phyloP scores from a whole-genome alignment of 306 rosid genomes.

The Rosa chinensis region DNA sequence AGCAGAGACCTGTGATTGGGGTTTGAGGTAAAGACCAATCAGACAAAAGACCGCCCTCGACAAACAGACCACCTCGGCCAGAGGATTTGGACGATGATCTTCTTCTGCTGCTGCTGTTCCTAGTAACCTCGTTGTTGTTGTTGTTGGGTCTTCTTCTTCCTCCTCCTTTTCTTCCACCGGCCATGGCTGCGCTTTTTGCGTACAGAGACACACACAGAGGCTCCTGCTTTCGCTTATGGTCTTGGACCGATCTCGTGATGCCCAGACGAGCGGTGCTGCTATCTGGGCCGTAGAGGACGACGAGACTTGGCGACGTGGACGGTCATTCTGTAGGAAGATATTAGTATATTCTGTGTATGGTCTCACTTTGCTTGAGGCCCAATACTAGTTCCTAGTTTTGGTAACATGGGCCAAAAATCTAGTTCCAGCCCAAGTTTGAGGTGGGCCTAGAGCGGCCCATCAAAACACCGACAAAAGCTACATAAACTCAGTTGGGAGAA shows the following conservation, averaged over 20 bases:
- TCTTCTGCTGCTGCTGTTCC: slow-evolving; percentile 18
- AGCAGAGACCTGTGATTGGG: slow-evolving; percentile 47
- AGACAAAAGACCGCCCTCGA: slow-evolving; percentile 75
- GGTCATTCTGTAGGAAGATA: neutral
- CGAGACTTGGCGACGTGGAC: neutral
- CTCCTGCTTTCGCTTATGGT: neutral
- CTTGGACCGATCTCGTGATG: neutral
- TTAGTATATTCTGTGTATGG: neutral
- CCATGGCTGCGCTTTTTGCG: slow-evolving; percentile 23
- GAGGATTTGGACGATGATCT: slow-evolving; percentile 40
- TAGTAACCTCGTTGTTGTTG: slow-evolving; percentile 7
- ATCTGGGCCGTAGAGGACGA: slow-evolving; percentile 7
- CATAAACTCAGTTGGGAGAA: too few relatives aligned
- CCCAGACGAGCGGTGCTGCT: neutral
- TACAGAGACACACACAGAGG: neutral
- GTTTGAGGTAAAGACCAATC: slow-evolving; percentile 56
- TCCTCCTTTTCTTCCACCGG: slow-evolving; percentile 25
- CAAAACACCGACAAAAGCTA: too few relatives aligned
- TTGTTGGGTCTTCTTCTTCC: slow-evolving; percentile 49
- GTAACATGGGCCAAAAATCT: too few relatives aligned
- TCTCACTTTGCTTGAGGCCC: neutral
- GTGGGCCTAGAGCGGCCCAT: neutral
- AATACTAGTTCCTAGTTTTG: neutral
- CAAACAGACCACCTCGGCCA: slow-evolving; percentile 37
- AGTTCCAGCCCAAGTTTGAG: neutral